phyloP scores from a whole-genome alignment of 495 filamentous ascomycete genomes.

The Penicillium pulvis region DNA sequence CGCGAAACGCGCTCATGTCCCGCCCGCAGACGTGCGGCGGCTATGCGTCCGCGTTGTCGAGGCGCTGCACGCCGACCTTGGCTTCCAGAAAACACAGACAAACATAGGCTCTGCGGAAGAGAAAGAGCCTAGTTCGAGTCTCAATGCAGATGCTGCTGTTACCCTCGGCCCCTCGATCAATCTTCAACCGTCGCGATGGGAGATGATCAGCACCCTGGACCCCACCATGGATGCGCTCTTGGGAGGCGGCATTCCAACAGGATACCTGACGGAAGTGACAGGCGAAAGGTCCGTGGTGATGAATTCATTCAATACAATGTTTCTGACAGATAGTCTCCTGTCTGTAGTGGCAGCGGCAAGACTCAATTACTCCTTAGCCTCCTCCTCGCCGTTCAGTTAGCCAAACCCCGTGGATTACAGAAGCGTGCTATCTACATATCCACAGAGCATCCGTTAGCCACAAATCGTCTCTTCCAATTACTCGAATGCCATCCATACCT shows the following conservation, averaged over 20 bases:
- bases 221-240: constrained; percentile 70
- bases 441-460: constrained; percentile 86
- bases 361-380: constrained; percentile 92
- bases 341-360: constrained; percentile 80
- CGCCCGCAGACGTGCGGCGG: constrained; percentile 74
- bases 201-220: constrained; percentile 79
- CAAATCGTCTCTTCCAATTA: constrained; percentile 76
- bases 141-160: constrained; percentile 19
- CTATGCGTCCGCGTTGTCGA: constrained; percentile 64
- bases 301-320: constrained; percentile 1
- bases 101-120: constrained; percentile 14
- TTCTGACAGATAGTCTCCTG: constrained; percentile 22
- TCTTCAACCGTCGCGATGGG: constrained; percentile 48
- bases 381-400: constrained; percentile 79
- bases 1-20: constrained; percentile 81
- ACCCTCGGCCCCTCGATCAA: constrained; percentile 28
- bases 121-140: constrained; percentile 30
- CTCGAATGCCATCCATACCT: constrained; percentile 67
- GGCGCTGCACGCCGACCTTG: constrained; percentile 66
- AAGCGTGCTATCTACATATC: constrained; percentile 85
- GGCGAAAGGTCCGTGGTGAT: constrained; percentile 70
- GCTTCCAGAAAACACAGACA: constrained; percentile 35
- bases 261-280: constrained; percentile 85
- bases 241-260: constrained; percentile 80
- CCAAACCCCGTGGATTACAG: constrained; percentile 66